Evolutionary conservation across 176 grass and related monocot species (phyloP), one percentile per base, ranked within the genome.

Genomic region (Metroxylon sagu): DNA sequence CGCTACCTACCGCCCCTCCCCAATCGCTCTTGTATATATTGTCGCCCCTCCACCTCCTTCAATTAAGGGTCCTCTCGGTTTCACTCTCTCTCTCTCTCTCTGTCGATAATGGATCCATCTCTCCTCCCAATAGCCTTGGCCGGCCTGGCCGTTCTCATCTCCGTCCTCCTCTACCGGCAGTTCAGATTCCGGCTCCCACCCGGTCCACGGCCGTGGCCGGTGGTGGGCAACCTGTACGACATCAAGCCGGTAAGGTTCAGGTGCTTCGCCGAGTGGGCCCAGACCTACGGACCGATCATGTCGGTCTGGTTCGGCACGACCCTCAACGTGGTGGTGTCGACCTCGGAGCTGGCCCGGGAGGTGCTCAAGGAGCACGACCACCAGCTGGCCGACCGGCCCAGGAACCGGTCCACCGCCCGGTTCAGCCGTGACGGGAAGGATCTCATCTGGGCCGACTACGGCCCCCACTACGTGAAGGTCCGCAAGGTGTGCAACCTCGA

Each of bases 371-470:
- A 80, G 19, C 54, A 89, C 27, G 85, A 89, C 60, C 85, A 84
- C 65, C 60, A 71, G 2, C 74, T 89, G 31, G 77, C 85, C 14
- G 81, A 84, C 69, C 81, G 85, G 23, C 53, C 61, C 12, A 79
- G 81, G 25, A 71, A 62, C 73, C 73, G 74, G 8, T 72, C 81
- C 1, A 16, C 77, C 0, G 65, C 71, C 65, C 61, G 70, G 1
- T 89, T 85, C 70, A 89, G 86, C 74, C 81, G 77, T 14, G 57
- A 64, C 60, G 86, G 81, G 1, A 16, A 50, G 70, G 85, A 89
- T 68, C 76, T 89, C 26, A 89, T 89, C 81, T 89, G 85, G 81
- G 81, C 85, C 27, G 85, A 89, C 53, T 89, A 84, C 54, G 81
- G 86, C 0, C 81, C 81, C 17, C 81, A 89, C 81, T 89, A 85